These are phyloP conservation scores for Penstemon eatonii DNA, from an alignment of 257 asterid species.

Conservation along the genomic window DNA sequence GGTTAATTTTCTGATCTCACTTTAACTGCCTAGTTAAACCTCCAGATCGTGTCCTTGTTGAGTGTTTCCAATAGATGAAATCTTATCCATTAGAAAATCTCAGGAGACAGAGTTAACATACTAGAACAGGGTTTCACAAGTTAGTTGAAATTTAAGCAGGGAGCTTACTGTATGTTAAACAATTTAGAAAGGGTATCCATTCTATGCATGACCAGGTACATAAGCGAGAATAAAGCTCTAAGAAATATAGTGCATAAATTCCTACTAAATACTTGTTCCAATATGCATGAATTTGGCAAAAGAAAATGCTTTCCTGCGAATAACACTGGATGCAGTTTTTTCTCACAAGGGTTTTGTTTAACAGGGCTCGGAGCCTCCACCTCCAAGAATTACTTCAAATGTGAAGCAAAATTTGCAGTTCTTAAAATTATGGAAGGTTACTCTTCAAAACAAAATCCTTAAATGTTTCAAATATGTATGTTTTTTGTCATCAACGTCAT, in stretches of 20 bases:
- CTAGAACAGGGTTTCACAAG: not conserved
- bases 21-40: no score
- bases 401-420: slow-evolving; percentile 91
- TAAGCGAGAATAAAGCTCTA: not conserved
- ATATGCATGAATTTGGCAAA: not conserved
- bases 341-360: not conserved
- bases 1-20: no score
- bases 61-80: no score
- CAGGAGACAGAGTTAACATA: not conserved
- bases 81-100: not conserved
- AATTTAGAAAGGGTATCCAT: not conserved
- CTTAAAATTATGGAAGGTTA: slow-evolving; percentile 76
- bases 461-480: slow-evolving; percentile 12
- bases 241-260: not conserved
- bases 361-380: slow-evolving; percentile 67
- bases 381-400: slow-evolving; percentile 91
- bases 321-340: not conserved
- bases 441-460: slow-evolving; percentile 12
- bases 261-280: no score
- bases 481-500: slow-evolving; percentile 27
- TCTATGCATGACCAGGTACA: not conserved
- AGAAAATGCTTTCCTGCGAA: not conserved
- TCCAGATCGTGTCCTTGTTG: not conserved
- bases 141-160: not conserved
- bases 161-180: not conserved